Evolutionary conservation across 2,329 filamentous ascomycete species (phyloP).

Genomic region (Penicillium freii): DNA sequence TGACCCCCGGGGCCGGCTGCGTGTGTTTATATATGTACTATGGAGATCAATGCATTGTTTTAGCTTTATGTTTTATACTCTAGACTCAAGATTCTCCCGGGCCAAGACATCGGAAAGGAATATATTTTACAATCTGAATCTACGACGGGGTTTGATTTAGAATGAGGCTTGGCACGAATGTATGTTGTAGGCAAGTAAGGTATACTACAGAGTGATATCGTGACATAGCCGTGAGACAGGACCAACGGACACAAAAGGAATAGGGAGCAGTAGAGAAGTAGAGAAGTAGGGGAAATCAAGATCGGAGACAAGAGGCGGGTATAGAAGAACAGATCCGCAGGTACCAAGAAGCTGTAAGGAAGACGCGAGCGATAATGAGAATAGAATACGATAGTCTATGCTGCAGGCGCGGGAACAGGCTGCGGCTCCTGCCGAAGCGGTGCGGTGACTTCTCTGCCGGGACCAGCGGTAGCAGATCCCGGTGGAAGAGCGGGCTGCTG

Average conservation of each 20-base stretch:
- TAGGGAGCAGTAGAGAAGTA: neutral
- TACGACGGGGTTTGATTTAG: neutral
- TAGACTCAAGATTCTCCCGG: neutral
- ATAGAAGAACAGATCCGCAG: constrained; percentile 19
- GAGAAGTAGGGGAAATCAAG: neutral
- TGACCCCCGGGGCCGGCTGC: neutral
- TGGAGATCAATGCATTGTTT: neutral
- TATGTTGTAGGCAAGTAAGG: neutral
- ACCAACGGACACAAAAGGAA: constrained; percentile 8
- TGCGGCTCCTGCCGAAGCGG: constrained; percentile 15
- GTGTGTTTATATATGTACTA: neutral
- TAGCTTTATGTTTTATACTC: neutral
- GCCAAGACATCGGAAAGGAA: no score
- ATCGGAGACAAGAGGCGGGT: constrained; percentile 18
- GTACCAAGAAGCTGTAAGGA: neutral
- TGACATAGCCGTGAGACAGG: constrained; percentile 16
- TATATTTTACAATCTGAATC: neutral
- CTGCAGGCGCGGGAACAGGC: constrained; percentile 26
- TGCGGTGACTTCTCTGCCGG: constrained; percentile 27
- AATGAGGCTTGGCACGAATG: neutral
- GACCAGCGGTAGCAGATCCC: constrained; percentile 37
- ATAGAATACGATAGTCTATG: constrained; percentile 18
- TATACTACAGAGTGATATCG: constrained; percentile 24
- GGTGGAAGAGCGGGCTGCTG: constrained; percentile 38
- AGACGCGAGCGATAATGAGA: constrained; percentile 4